A percentile compares a stretch with the other conserved stretches of the same genome.
These are phyloP conservation scores for Helotiales sp. DNA, from an alignment of 2,329 filamentous ascomycete genomes.

Conservation along the genomic window DNA sequence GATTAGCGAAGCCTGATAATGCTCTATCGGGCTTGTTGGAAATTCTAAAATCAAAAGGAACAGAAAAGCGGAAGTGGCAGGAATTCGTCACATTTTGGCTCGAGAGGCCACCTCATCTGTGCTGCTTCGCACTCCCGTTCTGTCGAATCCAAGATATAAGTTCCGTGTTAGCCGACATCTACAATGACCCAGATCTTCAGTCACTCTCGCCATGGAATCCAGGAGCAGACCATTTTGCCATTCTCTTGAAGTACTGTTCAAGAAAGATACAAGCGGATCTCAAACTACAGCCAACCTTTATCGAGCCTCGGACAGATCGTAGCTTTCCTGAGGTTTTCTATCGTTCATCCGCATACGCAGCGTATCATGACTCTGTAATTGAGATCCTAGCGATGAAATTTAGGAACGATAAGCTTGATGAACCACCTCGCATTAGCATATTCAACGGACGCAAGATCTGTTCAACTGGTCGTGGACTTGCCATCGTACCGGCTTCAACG, in stretches of 20 bases:
- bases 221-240: not conserved
- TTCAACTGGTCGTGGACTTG: not conserved
- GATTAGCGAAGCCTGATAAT: too few species aligned
- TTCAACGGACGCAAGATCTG: not conserved
- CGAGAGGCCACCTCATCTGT: not conserved
- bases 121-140: not conserved
- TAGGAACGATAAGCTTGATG: not conserved
- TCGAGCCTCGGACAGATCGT: not conserved
- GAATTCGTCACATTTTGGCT: not conserved
- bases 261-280: not conserved
- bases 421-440: not conserved
- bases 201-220: not conserved
- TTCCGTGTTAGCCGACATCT: not conserved
- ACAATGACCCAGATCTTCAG: not conserved
- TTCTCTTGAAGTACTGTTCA: not conserved
- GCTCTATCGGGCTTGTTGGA: too few species aligned
- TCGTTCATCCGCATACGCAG: not conserved
- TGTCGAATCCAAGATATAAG: not conserved
- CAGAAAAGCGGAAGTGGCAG: too few species aligned
- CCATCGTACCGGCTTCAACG: not conserved
- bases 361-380: not conserved
- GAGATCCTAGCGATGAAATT: not conserved
- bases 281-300: not conserved
- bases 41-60: too few species aligned
- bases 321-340: not conserved